phyloP scores from a whole-genome alignment of 2,329 filamentous ascomycete genomes.

The Verticillium zaregamsianum region DNA sequence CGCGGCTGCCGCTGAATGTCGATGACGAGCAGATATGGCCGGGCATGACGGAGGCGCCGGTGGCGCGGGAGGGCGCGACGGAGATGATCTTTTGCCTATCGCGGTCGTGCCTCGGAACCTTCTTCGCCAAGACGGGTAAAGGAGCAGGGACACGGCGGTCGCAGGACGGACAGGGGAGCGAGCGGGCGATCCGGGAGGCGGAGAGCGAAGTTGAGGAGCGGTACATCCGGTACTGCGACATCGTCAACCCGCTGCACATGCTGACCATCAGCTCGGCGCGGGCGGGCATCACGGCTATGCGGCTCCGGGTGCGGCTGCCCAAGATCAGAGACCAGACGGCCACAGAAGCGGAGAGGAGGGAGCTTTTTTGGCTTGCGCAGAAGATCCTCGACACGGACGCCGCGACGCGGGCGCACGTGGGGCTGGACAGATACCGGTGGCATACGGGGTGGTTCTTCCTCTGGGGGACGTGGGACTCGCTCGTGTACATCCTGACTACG shows the following conservation, averaged over 20 bases:
- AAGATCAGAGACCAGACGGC: conserved; percentile 19
- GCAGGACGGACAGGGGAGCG: conserved; percentile 17
- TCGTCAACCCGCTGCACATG: conserved; percentile 32
- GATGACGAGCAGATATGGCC: conserved; percentile 32
- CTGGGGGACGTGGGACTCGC: conserved; percentile 25
- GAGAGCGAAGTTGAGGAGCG: conserved; percentile 35
- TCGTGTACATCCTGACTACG: conserved; percentile 24
- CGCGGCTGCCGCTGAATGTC: conserved; percentile 27
- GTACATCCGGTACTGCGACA: conserved; percentile 39
- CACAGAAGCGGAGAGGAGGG: conserved; percentile 15
- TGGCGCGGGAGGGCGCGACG: conserved; percentile 21
- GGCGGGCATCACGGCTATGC: conserved; percentile 20
- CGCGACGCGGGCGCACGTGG: conserved; percentile 19
- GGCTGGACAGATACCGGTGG: conserved; percentile 23
- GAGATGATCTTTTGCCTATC: conserved; percentile 32
- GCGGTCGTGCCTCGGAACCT: conserved; percentile 34
- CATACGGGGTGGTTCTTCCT: conserved; percentile 27
- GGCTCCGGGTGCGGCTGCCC: conserved; percentile 15
- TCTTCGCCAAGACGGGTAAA: conserved; percentile 21
- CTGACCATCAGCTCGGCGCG: conserved; percentile 21
- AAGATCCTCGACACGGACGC: conserved; percentile 31
- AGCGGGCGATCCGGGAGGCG: conserved; percentile 30
- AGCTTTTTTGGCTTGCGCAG: conserved; percentile 25
- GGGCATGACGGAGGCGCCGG: conserved; percentile 27
- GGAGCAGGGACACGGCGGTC: not conserved